Evolutionary conservation across 257 asterid genomes (phyloP).

Genomic region (Euphrasia confusa): DNA sequence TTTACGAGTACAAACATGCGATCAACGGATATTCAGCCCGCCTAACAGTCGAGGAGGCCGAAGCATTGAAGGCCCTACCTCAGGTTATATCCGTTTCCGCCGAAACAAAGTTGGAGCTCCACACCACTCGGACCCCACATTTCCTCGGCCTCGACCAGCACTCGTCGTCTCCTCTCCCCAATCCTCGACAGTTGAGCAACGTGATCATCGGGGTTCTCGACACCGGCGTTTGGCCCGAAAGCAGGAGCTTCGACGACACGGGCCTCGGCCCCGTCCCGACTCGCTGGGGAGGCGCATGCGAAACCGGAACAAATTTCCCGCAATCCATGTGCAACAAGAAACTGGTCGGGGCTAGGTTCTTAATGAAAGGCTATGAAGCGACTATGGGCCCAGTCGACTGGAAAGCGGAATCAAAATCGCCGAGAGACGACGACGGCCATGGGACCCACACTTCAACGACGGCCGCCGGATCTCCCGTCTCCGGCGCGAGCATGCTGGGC

Average conservation of each 20-base stretch:
- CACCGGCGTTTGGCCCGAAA: slow-evolving; percentile 93
- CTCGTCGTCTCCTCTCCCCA: slow-evolving; percentile 54
- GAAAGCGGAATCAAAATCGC: slow-evolving; percentile 23
- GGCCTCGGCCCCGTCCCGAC: slow-evolving; percentile 65
- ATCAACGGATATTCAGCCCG: slow-evolving; percentile 71
- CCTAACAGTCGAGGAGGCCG: slow-evolving; percentile 53
- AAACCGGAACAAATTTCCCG: slow-evolving; percentile 59
- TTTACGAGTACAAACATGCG: slow-evolving; percentile 59
- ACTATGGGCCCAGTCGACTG: slow-evolving; percentile 65
- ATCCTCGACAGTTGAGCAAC: slow-evolving; percentile 45
- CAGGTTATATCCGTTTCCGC: slow-evolving; percentile 65
- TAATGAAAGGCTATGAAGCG: slow-evolving; percentile 70
- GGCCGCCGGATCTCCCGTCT: slow-evolving; percentile 39
- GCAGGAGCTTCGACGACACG: slow-evolving; percentile 68
- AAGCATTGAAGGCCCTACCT: slow-evolving; percentile 42
- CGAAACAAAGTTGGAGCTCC: slow-evolving; percentile 64
- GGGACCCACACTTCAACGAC: slow-evolving; percentile 82
- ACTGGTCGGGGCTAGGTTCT: slow-evolving; percentile 73
- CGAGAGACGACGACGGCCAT: slow-evolving; percentile 65
- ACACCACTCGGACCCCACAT: slow-evolving; percentile 80
- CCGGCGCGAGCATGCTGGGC: slow-evolving; percentile 32
- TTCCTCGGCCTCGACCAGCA: slow-evolving; percentile 70
- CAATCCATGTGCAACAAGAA: slow-evolving; percentile 52
- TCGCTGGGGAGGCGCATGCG: slow-evolving; percentile 74
- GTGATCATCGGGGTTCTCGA: slow-evolving; percentile 73